Evolutionary conservation across 2,329 filamentous ascomycete genomes (phyloP), one percentile per base, ranked within the genome.

Genomic region (Neospermospora avenae): DNA sequence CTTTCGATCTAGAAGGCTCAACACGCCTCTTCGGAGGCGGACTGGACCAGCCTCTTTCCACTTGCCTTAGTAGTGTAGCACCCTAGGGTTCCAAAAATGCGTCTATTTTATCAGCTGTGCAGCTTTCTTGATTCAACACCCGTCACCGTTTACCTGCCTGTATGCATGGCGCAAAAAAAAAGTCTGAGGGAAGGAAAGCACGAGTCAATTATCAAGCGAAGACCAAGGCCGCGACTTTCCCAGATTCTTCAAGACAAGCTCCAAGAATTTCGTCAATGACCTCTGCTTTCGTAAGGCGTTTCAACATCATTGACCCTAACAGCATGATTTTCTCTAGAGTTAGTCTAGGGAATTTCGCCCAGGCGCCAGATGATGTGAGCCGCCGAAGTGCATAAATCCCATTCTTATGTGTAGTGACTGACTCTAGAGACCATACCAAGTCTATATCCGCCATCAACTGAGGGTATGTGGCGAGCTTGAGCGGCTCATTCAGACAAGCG

Each of bases 351-450:
- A 34, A 22, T 28, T 56, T 56, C 22, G 24, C 34, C 60, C 60
- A 62, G 14, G 22, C 25, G 10, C 52, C 56, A 24, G 34, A 45
- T 31, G 44, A 7, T 10, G 57, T 37, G 37, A 56, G 56, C 3
- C 49, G 39, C 59, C 59, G 59, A 10, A 61, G 53, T 8, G 42
- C 53, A 16, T 51, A 54, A 16, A 60, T 53, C 3, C 61, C 58
- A 16, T 42, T 52, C 20, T 46, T 58, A 25, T 63, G 61, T 16
- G 34, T 51, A 7, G 58, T 31, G 20, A 62, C 46, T 11, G 56
- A 24, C 18, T 57, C 34, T 1, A 59, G 39, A 20, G 42, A 44
- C 2, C 28, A 16, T 18, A 18, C 24, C 25, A 55, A 18, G 39
- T 55, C 60, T 4, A 46, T 16, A 37, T 58, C 46, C 6, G 25